phyloP scores from a whole-genome alignment of 2,329 filamentous ascomycete genomes.

The Fusarium verrucosum region DNA sequence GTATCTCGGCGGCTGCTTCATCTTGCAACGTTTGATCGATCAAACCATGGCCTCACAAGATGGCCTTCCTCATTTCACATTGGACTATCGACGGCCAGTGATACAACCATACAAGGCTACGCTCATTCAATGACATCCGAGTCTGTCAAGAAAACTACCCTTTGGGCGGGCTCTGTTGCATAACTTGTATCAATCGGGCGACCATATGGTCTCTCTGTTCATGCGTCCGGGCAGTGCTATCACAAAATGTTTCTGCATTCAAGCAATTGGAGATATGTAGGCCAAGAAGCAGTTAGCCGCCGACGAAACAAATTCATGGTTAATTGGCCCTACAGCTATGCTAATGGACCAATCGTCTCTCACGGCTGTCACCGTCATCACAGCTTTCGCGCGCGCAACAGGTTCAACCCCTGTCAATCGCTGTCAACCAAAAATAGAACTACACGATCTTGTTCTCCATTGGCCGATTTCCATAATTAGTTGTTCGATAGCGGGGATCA shows the following conservation, averaged over 20 bases:
- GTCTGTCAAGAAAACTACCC: conserved; percentile 17
- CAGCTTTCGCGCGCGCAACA: conserved; percentile 53
- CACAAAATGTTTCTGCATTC: conserved; percentile 33
- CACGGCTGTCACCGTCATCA: conserved; percentile 29
- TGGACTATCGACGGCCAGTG: conserved; percentile 16
- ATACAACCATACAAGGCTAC: not conserved
- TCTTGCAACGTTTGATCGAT: conserved; percentile 28
- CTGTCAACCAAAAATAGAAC: conserved; percentile 52
- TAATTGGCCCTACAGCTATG: conserved; percentile 35
- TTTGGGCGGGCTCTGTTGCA: conserved; percentile 35
- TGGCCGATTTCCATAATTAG: conserved; percentile 42
- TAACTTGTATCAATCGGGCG: conserved; percentile 39
- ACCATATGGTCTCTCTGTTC: conserved; percentile 34
- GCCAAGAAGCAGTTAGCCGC: conserved; percentile 43
- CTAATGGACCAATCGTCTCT: conserved; percentile 42
- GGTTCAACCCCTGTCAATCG: conserved; percentile 34
- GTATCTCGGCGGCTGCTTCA: conserved; percentile 16
- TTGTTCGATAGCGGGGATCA: conserved; percentile 37
- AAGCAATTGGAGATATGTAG: conserved; percentile 20
- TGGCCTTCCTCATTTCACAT: conserved; percentile 16
- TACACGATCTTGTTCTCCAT: conserved; percentile 42
- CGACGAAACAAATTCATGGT: conserved; percentile 23
- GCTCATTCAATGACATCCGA: conserved; percentile 18
- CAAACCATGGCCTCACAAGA: conserved; percentile 23
- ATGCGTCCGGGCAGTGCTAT: conserved; percentile 38